A percentile compares a stretch with the other conserved stretches of the same genome.
Evolutionary conservation across 768 basidiomycete species (phyloP).

Genomic region (Amanita brunnescens): DNA sequence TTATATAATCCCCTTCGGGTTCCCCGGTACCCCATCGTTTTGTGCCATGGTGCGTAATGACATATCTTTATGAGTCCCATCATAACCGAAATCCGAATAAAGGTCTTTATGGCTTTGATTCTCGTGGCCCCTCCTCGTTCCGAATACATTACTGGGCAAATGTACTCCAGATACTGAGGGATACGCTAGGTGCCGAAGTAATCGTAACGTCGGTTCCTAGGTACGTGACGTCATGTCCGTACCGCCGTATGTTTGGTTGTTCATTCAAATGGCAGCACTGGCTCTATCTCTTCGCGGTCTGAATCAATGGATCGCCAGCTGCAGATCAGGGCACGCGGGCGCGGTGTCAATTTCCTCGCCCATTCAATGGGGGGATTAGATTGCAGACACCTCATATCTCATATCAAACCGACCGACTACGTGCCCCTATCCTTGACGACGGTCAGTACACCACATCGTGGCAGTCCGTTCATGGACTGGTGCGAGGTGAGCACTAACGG

Average conservation of each 20-base stretch:
- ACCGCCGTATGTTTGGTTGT: background rate
- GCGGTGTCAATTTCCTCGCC: conserved; percentile 86
- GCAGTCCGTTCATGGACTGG: conserved; percentile 99
- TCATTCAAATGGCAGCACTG: conserved; percentile 51
- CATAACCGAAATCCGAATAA: conserved; percentile 4
- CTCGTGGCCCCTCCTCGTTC: conserved; percentile 73
- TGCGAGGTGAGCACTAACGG: conserved; percentile 55
- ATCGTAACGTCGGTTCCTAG: conserved; percentile 91
- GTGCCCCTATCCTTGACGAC: conserved; percentile 81
- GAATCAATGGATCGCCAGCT: conserved; percentile 68
- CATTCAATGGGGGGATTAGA: conserved; percentile 99
- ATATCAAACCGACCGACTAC: conserved; percentile 75
- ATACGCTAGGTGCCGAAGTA: conserved; percentile 86
- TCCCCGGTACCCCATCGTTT: conserved; percentile 84
- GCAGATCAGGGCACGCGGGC: conserved; percentile 52
- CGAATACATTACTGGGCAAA: conserved; percentile 94
- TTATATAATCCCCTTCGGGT: conserved; percentile 70
- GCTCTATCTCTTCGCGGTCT: conserved; percentile 78
- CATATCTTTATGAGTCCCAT: background rate
- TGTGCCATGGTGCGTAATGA: conserved; percentile 78
- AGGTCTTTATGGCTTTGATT: conserved; percentile 95
- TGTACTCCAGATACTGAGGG: conserved; percentile 69
- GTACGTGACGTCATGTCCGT: conserved; percentile 35
- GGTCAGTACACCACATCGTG: conserved; percentile 89
- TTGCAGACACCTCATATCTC: conserved; percentile 85